Evolutionary conservation across 768 basidiomycete genomes (phyloP), one percentile per base, ranked within the genome.

Genomic region (Phaeolepiota aurea): DNA sequence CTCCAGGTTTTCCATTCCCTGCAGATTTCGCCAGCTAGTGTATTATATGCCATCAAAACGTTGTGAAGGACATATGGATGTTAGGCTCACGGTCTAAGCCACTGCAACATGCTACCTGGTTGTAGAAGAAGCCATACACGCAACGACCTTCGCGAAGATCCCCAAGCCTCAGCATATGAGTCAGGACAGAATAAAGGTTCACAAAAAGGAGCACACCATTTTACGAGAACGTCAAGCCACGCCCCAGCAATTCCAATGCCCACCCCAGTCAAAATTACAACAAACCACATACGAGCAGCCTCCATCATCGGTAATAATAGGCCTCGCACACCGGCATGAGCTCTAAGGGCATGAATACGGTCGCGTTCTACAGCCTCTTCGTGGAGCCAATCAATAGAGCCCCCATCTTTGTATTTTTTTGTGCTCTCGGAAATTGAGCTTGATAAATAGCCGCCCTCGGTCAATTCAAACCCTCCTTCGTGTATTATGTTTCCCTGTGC

Each of bases 101-200:
- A 46, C 72, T 76, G 59, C 82, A 86, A 49, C 83, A 86, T 15
- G 78, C 65, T 18, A 78, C 74, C 54, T 78, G 76, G 48, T 81
- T 84, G 56, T 82, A 83, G 56, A 82, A 77, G 60, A 84, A 76
- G 2, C 78, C 79, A 48, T 77, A 76, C 7, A 71, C 58, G 52
- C 83, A 86, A 20, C 73, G 69, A 5, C 83, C 83, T 55, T 81
- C 79, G 2, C 80, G 72, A 28, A 86, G 55, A 50, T 85, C 82
- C 18, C 74, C 75, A 41, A 86, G 57, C 83, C 82, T 83, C 38
- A 9, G 10, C 25, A 44, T 20, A 34, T 28, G 5, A 32, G 33
- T 41, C 11, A 37, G 41, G 35, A 7, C 39, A 47, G 16, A 16
- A 19, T 25, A 37, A 19, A 14, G 20, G 37, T 7, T 43, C 11